These are phyloP conservation scores for Xylariaceae sp. DNA, from an alignment of 2,329 filamentous ascomycete genomes.

Conservation along the genomic window DNA sequence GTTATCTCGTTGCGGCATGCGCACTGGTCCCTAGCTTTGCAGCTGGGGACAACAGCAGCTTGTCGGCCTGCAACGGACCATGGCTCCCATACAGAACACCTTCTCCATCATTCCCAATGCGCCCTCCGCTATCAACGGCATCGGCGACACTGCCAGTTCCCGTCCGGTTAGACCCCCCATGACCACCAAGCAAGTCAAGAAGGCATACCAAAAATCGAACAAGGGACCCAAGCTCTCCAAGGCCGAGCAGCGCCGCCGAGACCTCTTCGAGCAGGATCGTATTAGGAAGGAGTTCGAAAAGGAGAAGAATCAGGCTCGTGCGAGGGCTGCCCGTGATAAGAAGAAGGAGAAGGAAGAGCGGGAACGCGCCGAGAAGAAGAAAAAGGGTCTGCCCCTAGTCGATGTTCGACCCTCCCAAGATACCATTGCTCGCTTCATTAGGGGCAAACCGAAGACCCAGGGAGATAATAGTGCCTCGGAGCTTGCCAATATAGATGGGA, in stretches of 20 bases:
- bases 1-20: constrained; percentile 3
- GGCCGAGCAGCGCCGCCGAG: constrained; percentile 49
- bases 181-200: constrained; percentile 57
- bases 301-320: constrained; percentile 55
- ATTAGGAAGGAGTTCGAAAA: constrained; percentile 59
- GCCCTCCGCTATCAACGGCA: constrained; percentile 33
- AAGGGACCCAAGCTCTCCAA: constrained; percentile 49
- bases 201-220: constrained; percentile 51
- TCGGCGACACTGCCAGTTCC: constrained; percentile 9
- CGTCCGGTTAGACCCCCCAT: constrained; percentile 46
- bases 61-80: too few relatives aligned
- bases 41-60: constrained; percentile 7
- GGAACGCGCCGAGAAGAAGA: constrained; percentile 56
- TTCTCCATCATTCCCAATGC: constrained; percentile 46
- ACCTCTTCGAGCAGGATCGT: constrained; percentile 58
- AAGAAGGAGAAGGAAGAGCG: constrained; percentile 60
- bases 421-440: constrained; percentile 60
- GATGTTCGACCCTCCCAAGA: constrained; percentile 62
- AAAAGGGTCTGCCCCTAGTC: constrained; percentile 59
- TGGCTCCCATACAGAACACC: constrained; percentile 46
- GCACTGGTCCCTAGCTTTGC: background rate
- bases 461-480: constrained; percentile 8
- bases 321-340: constrained; percentile 57
- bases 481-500: constrained; percentile 1
- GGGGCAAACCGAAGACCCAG: constrained; percentile 23